A percentile compares a stretch with the other conserved stretches of the same genome.
Evolutionary conservation across 208 protist genomes (phyloP).

Genomic region (Tritrichomonas foetus): DNA sequence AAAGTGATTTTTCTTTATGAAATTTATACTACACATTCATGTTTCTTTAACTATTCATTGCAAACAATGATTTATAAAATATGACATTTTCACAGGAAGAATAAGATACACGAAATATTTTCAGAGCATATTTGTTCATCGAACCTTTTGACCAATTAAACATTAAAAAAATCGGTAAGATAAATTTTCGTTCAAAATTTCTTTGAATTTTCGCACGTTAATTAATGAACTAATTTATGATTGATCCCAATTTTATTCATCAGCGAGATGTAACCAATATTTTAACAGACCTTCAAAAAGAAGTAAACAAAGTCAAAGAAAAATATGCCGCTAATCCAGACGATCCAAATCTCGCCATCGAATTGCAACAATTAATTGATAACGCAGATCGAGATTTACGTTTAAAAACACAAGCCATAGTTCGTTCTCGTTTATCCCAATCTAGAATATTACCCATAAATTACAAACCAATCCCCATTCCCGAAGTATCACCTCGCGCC

Average conservation of each 20-base stretch:
- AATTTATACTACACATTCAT: too few species aligned
- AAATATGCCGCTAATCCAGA: background rate
- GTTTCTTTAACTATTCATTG: too few species aligned
- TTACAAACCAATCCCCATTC: background rate
- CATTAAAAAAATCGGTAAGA: too few species aligned
- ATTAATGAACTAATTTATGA: too few species aligned
- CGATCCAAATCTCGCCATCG: background rate
- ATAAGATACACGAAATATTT: too few species aligned
- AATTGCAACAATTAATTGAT: constrained; percentile 27
- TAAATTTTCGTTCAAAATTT: too few species aligned
- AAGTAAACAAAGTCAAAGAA: background rate
- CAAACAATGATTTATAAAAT: too few species aligned
- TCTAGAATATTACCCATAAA: background rate
- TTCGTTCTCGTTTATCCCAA: background rate
- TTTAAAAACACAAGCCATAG: constrained; percentile 20
- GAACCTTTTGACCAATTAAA: too few species aligned
- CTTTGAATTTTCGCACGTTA: too few species aligned
- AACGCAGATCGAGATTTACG: background rate
- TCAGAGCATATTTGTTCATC: too few species aligned
- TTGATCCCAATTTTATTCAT: constrained; percentile 8
- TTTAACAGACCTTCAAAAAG: background rate
- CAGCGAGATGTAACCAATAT: background rate
- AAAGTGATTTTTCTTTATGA: too few species aligned
- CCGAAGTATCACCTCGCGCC: background rate
- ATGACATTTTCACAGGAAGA: too few species aligned